Evolutionary conservation across 768 basidiomycete genomes (phyloP), one percentile per base, ranked within the genome.

Genomic region (Boletus pseudopeckii): DNA sequence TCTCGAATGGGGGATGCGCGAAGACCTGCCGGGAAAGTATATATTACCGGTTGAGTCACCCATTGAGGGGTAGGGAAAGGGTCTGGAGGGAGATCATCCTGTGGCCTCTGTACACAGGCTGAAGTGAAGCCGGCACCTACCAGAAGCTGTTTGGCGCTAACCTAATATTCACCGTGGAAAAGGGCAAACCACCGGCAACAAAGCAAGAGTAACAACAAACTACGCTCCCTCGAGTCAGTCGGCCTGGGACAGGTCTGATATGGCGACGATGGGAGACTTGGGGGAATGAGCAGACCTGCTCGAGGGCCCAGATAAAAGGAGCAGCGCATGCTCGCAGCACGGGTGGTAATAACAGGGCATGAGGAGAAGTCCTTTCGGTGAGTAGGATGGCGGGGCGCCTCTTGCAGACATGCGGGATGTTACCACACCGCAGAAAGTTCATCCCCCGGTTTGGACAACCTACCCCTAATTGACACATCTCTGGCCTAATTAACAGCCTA

Each of bases 131-230:
- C 3, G 38, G 20, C 22, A 63, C 68, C 42, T 49, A 69, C 69
- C 59, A 55, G 48, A 59, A 62, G 46, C 48, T 45, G 43, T 52
- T 11, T 36, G 45, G 43, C 11, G 45, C 50, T 50, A 50, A 41
- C 55, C 55, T 60, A 47, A 58, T 61, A 56, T 64, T 58, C 44
- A 64, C 56, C 68, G 68, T 69, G 68, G 68, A 66, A 69, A 70
- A 69, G 54, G 52, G 61, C 1, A 54, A 62, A 45, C 28, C 17
- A 24, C 44, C 17, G 34, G 51, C n/a, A 37, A 55, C 51, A 56
- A 57, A 60, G 32, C 45, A 34, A 55, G 51, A 40, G 59, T 34
- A 57, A 56, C 20, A 24, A 24, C 32, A 45, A 48, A 52, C 15
- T 33, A 39, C 17, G 26, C 43, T 50, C 26, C 53, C 30, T 46